phyloP scores from a whole-genome alignment of 164 flowering plant species.

The Berberis vulgaris region DNA sequence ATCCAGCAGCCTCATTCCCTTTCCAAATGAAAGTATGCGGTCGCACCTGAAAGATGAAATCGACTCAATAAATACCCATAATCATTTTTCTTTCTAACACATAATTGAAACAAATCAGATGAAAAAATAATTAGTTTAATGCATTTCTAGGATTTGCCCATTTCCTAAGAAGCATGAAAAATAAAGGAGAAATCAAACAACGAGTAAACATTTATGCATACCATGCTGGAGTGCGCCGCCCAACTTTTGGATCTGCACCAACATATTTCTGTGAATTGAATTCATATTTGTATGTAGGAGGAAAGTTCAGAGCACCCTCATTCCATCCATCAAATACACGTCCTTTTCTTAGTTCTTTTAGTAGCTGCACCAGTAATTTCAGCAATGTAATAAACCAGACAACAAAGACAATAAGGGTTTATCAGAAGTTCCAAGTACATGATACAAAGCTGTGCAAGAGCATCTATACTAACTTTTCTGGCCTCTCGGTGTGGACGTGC shows the following conservation, averaged over 20 bases:
- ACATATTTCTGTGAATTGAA: conserved; percentile 33
- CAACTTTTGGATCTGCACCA: not conserved
- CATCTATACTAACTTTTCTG: too few species aligned
- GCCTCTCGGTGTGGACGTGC: too few species aligned
- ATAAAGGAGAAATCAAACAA: not conserved
- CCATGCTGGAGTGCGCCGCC: not conserved
- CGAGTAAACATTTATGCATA: not conserved
- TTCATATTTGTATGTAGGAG: conserved; percentile 94
- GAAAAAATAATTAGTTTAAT: too few species aligned
- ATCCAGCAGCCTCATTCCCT: not conserved
- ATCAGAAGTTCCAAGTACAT: not conserved
- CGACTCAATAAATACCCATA: not conserved
- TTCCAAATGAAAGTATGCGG: not conserved
- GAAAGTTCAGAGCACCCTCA: conserved; percentile 67
- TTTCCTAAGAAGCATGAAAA: not conserved
- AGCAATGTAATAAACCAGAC: not conserved
- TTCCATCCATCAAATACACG: conserved; percentile 92
- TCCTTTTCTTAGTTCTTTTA: conserved; percentile 59
- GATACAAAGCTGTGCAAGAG: not conserved
- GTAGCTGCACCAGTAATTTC: conserved; percentile 37
- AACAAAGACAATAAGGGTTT: not conserved
- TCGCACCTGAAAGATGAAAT: not conserved
- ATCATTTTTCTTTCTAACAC: too few species aligned
- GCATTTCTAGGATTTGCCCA: too few species aligned
- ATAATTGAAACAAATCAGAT: too few species aligned